Conservation (phyloP, 345 rosid genomes). For the Populus davidiana region DNA sequence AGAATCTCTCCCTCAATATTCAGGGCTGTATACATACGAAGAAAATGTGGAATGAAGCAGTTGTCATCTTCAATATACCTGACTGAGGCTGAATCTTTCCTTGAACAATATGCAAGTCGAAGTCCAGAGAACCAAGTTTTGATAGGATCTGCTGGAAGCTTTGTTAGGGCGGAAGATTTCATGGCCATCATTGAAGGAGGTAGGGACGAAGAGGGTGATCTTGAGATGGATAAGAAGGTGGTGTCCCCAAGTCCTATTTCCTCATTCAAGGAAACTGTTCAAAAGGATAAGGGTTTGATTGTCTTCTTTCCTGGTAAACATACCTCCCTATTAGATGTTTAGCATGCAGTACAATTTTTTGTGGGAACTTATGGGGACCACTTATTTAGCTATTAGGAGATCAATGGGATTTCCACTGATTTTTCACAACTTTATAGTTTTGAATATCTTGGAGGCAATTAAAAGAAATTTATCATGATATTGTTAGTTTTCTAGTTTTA, state of each 20-base stretch:
- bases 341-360: neutral
- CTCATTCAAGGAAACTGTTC: slow-evolving; percentile 48
- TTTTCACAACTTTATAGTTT: neutral
- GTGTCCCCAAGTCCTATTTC: slow-evolving; percentile 47
- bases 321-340: neutral
- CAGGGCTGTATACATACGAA: slow-evolving; percentile 74
- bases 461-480: too few relatives aligned
- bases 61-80: slow-evolving; percentile 71
- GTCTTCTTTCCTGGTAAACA: slow-evolving; percentile 88
- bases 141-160: slow-evolving; percentile 86
- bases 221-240: slow-evolving; percentile 46
- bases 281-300: slow-evolving; percentile 71
- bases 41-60: slow-evolving; percentile 66
- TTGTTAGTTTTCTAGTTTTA: too few relatives aligned
- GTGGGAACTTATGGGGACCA: neutral
- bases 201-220: slow-evolving; percentile 91
- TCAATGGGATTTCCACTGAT: neutral
- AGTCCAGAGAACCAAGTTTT: slow-evolving; percentile 68
- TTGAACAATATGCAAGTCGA: slow-evolving; percentile 74
- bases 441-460: too few relatives aligned
- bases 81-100: slow-evolving; percentile 92
- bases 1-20: slow-evolving; percentile 12
- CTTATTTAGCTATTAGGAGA: neutral
- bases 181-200: slow-evolving; percentile 76
- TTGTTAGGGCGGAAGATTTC: slow-evolving; percentile 70